Conservation (phyloP, 2,329 filamentous ascomycete genomes). For the Berkeleyomyces basicola region DNA sequence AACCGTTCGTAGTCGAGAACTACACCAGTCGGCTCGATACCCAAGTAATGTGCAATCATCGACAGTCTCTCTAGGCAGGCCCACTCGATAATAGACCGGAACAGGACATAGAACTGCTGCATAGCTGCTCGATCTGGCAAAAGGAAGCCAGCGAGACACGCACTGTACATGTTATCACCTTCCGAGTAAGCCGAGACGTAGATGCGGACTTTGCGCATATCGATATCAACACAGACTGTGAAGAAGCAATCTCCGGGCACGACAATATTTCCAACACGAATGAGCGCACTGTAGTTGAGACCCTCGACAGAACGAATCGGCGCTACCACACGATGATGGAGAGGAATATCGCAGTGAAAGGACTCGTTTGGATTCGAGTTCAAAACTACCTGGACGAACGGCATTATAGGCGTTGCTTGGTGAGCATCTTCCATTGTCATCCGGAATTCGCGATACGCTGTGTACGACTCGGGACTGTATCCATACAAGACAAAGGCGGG, state of each 20-base stretch:
- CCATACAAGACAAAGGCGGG: neutral
- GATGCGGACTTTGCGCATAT: neutral
- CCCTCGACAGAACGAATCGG: neutral
- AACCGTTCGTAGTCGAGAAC: constrained; percentile 1
- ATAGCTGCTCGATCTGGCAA: neutral
- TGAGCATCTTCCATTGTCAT: neutral
- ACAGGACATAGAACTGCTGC: neutral
- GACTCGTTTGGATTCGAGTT: constrained; percentile 4
- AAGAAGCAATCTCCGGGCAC: constrained; percentile 6
- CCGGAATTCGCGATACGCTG: neutral
- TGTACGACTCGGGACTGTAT: neutral
- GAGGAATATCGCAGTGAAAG: neutral
- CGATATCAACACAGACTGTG: constrained; percentile 1
- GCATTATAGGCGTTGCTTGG: neutral
- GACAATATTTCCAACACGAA: neutral
- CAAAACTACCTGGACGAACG: constrained; percentile 4
- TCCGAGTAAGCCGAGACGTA: constrained; percentile 1
- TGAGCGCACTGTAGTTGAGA: neutral
- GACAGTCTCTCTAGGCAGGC: neutral
- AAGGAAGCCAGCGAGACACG: neutral
- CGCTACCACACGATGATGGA: neutral
- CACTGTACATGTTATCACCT: neutral
- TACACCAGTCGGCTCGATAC: neutral
- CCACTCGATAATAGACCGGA: constrained; percentile 7
- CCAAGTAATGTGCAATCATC: neutral